Evolutionary conservation across 2,329 filamentous ascomycete genomes (phyloP).

Genomic region (Basipetospora chlamydospora): DNA sequence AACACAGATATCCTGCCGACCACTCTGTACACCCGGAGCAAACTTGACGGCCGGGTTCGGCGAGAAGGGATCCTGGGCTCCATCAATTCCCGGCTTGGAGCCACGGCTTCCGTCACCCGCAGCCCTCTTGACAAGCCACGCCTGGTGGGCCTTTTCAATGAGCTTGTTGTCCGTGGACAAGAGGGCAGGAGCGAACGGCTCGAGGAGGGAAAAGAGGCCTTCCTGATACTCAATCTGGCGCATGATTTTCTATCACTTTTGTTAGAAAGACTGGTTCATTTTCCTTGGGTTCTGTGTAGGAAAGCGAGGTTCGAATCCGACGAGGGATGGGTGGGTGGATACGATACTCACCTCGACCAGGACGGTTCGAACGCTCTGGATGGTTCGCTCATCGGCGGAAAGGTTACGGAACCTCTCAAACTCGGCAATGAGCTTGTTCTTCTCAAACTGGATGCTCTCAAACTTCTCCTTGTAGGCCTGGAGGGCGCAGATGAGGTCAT

Average conservation of each 20-base stretch:
- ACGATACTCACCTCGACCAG: slow-evolving; percentile 4
- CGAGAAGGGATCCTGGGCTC: background rate
- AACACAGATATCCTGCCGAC: too few species aligned
- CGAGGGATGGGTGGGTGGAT: background rate
- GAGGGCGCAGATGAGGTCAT: background rate
- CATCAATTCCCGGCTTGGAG: too few species aligned
- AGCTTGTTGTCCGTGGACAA: too few species aligned
- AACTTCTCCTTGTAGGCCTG: slow-evolving; percentile 11
- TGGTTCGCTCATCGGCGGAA: background rate
- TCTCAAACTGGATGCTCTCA: slow-evolving; percentile 14
- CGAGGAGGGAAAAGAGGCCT: slow-evolving; percentile 3
- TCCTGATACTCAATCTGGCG: slow-evolving; percentile 4
- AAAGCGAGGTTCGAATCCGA: too few species aligned
- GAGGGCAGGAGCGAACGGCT: background rate
- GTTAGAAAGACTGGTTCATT: background rate
- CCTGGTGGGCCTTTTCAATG: background rate
- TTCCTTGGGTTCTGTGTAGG: background rate
- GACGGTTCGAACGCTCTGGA: background rate
- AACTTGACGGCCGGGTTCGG: too few species aligned
- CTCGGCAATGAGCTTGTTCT: slow-evolving; percentile 15
- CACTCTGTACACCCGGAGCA: too few species aligned
- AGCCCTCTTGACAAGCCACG: background rate
- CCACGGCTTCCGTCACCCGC: background rate
- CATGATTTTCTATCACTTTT: slow-evolving; percentile 1
- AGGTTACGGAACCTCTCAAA: slow-evolving; percentile 13